Evolutionary conservation across 768 basidiomycete genomes (phyloP).

Genomic region (Phaeolepiota aurea): DNA sequence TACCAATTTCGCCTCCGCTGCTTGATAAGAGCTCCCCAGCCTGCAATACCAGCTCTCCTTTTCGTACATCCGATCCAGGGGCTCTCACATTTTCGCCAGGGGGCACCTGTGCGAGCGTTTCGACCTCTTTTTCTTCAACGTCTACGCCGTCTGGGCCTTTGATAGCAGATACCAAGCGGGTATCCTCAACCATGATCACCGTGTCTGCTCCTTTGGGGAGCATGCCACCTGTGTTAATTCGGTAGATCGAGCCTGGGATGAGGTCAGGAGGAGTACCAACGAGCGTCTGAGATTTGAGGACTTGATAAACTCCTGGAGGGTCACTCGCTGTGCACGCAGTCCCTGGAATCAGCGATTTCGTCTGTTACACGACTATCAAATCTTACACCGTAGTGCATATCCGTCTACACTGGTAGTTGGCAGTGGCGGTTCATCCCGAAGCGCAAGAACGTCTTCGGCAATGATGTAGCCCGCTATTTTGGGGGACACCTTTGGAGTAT

Average conservation of each 20-base stretch:
- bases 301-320: constrained; percentile 56
- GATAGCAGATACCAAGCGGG: constrained; percentile 53
- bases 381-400: constrained; percentile 72
- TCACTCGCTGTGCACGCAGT: constrained; percentile 41
- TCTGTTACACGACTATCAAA: no score
- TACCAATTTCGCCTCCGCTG: constrained; percentile 78
- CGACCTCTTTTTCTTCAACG: constrained; percentile 65
- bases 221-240: constrained; percentile 83
- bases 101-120: constrained; percentile 54
- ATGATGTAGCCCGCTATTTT: constrained; percentile 61
- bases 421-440: constrained; percentile 52
- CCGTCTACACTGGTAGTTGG: constrained; percentile 83
- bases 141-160: constrained; percentile 26
- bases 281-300: constrained; percentile 52
- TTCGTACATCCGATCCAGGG: constrained; percentile 65
- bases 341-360: no score
- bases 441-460: constrained; percentile 66
- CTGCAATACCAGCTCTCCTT: constrained; percentile 60
- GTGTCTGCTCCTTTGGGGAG: constrained; percentile 69
- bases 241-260: constrained; percentile 48
- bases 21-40: constrained; percentile 52
- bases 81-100: constrained; percentile 64
- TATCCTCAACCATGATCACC: constrained; percentile 93
- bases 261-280: constrained; percentile 38
- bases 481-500: constrained; percentile 41